These are phyloP conservation scores for Botrytis paeoniae DNA, from an alignment of 2,329 filamentous ascomycete genomes.

Conservation along the genomic window DNA sequence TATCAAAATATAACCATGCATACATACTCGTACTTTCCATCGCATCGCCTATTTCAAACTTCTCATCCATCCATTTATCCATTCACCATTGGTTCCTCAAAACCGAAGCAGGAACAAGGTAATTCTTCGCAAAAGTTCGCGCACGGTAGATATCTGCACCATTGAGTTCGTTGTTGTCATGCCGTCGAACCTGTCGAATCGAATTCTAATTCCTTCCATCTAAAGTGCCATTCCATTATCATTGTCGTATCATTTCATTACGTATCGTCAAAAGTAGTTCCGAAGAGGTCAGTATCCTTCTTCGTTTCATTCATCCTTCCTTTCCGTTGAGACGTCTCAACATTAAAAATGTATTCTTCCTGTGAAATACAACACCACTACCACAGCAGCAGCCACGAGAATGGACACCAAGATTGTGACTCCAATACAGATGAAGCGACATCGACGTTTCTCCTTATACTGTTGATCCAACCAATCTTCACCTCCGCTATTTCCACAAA, in stretches of 20 bases:
- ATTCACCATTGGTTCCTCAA: not conserved
- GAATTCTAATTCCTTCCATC: not conserved
- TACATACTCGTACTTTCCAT: conserved; percentile 1
- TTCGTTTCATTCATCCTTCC: not conserved
- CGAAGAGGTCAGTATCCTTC: not conserved
- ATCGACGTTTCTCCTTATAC: conserved; percentile 34
- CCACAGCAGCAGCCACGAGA: conserved; percentile 28
- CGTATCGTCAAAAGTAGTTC: conserved; percentile 7
- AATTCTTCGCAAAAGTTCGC: not conserved
- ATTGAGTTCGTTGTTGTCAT: not conserved
- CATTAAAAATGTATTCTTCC: conserved; percentile 15
- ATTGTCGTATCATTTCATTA: conserved; percentile 12
- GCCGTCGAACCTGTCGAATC: conserved; percentile 3
- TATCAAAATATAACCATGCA: conserved; percentile 10
- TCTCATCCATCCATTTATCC: not conserved
- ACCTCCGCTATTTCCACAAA: conserved; percentile 24
- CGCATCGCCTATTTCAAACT: not conserved
- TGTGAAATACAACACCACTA: conserved; percentile 35
- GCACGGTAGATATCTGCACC: not conserved
- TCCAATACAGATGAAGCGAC: conserved; percentile 28
- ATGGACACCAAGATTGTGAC: conserved; percentile 30
- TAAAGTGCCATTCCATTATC: conserved; percentile 13
- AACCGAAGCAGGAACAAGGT: not conserved
- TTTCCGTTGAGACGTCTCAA: not conserved
- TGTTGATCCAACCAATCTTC: conserved; percentile 38